A percentile compares a stretch with the other conserved stretches of the same genome.
phyloP scores from a whole-genome alignment of 2,329 filamentous ascomycete genomes.

The Lasiodiplodia theobromae region DNA sequence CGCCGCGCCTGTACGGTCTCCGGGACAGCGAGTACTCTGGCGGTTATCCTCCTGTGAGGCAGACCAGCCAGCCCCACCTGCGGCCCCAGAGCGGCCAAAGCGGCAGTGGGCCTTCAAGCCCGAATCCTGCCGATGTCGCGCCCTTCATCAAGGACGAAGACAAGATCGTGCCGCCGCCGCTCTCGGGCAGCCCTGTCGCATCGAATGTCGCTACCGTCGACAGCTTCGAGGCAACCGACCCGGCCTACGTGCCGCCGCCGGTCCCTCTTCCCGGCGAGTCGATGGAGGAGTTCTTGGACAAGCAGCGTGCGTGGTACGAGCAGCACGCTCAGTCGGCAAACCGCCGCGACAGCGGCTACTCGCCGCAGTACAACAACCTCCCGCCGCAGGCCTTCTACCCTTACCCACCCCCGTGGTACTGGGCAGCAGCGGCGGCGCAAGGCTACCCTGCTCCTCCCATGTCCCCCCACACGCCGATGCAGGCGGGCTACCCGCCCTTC shows the following conservation, averaged over 20 bases:
- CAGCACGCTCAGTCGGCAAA: constrained; percentile 7
- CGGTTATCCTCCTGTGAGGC: not conserved
- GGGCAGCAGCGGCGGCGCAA: not conserved
- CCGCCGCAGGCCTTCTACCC: constrained; percentile 21
- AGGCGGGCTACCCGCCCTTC: constrained; percentile 3
- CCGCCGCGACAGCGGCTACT: constrained; percentile 24
- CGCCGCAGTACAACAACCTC: constrained; percentile 12
- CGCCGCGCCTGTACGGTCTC: constrained; percentile 12
- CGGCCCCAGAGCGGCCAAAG: constrained; percentile 2
- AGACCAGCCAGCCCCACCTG: constrained; percentile 16
- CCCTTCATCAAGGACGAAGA: not conserved
- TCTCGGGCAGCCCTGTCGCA: not conserved
- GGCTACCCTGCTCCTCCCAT: not conserved
- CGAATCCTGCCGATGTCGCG: not conserved
- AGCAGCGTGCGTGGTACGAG: constrained; percentile 20
- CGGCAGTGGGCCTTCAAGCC: constrained; percentile 9
- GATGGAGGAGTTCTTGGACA: constrained; percentile 18
- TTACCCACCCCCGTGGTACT: constrained; percentile 19
- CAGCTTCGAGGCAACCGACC: constrained; percentile 2
- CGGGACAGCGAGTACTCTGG: constrained; percentile 1
- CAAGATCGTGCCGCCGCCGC: not conserved
- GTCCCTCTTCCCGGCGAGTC: constrained; percentile 8
- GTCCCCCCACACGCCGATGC: not conserved
- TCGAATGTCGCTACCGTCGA: constrained; percentile 15
- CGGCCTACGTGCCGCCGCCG: constrained; percentile 7